Percentiles rank a stretch among this genome's conserved stretches.
phyloP scores from a whole-genome alignment of 208 protist genomes.

The Angomonas deanei region DNA sequence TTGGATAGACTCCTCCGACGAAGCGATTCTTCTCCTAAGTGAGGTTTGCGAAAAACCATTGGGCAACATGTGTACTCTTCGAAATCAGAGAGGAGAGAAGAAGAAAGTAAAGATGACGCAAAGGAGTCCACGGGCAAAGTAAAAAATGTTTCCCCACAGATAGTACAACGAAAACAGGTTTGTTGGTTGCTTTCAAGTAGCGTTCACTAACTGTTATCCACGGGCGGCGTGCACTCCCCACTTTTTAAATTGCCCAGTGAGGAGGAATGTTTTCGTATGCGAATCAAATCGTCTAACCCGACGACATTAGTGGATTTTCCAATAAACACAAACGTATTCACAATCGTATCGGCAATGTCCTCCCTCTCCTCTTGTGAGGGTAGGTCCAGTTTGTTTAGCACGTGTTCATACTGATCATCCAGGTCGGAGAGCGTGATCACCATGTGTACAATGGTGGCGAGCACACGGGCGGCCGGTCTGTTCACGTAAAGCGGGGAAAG shows the following conservation, averaged over 20 bases:
- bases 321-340: conserved; percentile 73
- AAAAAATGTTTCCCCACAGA: background rate
- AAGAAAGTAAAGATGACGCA: background rate
- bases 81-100: background rate
- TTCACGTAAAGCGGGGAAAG: conserved; percentile 61
- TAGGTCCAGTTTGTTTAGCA: conserved; percentile 4
- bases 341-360: conserved; percentile 58
- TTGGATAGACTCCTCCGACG: conserved; percentile 30
- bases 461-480: conserved; percentile 32
- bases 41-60: background rate
- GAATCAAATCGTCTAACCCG: conserved; percentile 63
- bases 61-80: background rate
- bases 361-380: conserved; percentile 35
- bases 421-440: conserved; percentile 23
- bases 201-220: conserved; percentile 20
- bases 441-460: conserved; percentile 46
- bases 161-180: conserved; percentile 6
- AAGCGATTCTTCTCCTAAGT: background rate
- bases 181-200: too few species aligned
- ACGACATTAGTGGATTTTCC: conserved; percentile 56
- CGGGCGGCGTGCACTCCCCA: conserved; percentile 19
- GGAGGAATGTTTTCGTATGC: conserved; percentile 39
- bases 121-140: background rate
- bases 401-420: conserved; percentile 16
- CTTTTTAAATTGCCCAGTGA: conserved; percentile 27